Conservation (phyloP, 2,329 filamentous ascomycete species). For the Clarireedia monteithiana region DNA sequence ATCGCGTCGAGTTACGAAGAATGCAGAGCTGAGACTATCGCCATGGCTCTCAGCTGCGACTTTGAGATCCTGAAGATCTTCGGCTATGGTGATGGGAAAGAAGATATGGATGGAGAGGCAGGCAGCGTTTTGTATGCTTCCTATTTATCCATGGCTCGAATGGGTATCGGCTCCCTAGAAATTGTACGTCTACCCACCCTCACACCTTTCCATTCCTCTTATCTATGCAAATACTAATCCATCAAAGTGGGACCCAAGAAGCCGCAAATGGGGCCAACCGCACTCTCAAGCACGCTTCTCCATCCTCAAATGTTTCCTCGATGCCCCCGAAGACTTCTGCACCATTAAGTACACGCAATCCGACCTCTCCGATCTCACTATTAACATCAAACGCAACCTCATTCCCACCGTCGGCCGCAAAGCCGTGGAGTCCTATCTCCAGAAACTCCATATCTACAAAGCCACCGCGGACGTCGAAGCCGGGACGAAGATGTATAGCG, state of each 20-base stretch:
- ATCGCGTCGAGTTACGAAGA: conserved; percentile 89
- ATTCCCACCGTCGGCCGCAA: conserved; percentile 77
- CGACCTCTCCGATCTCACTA: conserved; percentile 71
- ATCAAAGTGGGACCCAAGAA: conserved; percentile 73
- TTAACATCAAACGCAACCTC: conserved; percentile 77
- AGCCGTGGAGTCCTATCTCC: conserved; percentile 76
- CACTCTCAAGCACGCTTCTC: conserved; percentile 89
- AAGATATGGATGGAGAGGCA: conserved; percentile 66
- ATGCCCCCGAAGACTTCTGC: conserved; percentile 81
- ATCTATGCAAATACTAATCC: not conserved
- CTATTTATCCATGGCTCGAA: conserved; percentile 89
- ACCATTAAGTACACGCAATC: conserved; percentile 62
- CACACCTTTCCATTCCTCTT: not conserved
- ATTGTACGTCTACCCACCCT: conserved; percentile 36
- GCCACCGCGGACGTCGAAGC: conserved; percentile 74
- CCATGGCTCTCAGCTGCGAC: conserved; percentile 85
- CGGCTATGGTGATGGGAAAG: conserved; percentile 72
- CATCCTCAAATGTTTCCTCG: conserved; percentile 77
- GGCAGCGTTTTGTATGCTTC: conserved; percentile 82
- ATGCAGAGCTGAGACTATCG: conserved; percentile 88
- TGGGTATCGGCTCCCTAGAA: conserved; percentile 81
- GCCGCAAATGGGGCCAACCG: conserved; percentile 83
- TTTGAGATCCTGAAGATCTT: conserved; percentile 87
- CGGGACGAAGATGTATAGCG: conserved; percentile 72
- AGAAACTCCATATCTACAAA: conserved; percentile 91